Conservation (phyloP, 768 basidiomycete species). For the Boletales sp. region DNA sequence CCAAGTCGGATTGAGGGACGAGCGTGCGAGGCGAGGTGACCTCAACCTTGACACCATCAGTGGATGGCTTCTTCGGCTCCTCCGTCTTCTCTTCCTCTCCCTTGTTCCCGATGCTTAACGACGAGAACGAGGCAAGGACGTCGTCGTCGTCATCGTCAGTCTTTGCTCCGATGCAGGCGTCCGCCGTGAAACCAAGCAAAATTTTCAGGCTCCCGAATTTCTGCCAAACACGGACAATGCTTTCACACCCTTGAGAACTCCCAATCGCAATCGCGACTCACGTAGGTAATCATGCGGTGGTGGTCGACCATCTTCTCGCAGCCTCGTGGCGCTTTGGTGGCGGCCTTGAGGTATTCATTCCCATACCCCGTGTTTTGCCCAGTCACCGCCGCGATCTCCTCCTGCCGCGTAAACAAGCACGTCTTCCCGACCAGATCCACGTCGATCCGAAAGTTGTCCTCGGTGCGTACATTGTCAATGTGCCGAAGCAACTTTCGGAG, state of each 20-base stretch:
- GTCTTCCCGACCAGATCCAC: conserved; percentile 60
- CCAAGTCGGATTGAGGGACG: conserved; percentile 33
- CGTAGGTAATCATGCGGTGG: conserved; percentile 61
- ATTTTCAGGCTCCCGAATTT: conserved; percentile 55
- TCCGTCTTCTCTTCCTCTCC: neutral
- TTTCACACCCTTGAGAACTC: neutral
- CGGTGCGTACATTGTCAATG: conserved; percentile 23
- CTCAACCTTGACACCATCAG: conserved; percentile 16
- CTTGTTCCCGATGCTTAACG: conserved; percentile 15
- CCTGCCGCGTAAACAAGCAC: conserved; percentile 55
- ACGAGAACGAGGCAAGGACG: conserved; percentile 24
- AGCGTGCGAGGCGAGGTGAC: conserved; percentile 24
- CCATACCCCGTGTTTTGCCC: conserved; percentile 45
- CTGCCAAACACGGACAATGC: conserved; percentile 31
- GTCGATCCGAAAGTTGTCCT: conserved; percentile 63
- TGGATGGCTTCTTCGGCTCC: neutral
- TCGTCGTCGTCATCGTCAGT: conserved; percentile 16
- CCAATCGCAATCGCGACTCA: conserved; percentile 30
- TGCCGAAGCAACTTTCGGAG: conserved; percentile 62
- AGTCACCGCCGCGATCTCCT: conserved; percentile 31
- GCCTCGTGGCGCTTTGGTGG: conserved; percentile 44
- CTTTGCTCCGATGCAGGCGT: conserved; percentile 32
- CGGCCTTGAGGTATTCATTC: conserved; percentile 56
- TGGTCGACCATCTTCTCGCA: conserved; percentile 54
- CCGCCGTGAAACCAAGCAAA: conserved; percentile 57